A percentile compares a stretch with the other conserved stretches of the same genome.
Evolutionary conservation across 345 rosid genomes (phyloP).

Genomic region (Aurinia saxatilis): DNA sequence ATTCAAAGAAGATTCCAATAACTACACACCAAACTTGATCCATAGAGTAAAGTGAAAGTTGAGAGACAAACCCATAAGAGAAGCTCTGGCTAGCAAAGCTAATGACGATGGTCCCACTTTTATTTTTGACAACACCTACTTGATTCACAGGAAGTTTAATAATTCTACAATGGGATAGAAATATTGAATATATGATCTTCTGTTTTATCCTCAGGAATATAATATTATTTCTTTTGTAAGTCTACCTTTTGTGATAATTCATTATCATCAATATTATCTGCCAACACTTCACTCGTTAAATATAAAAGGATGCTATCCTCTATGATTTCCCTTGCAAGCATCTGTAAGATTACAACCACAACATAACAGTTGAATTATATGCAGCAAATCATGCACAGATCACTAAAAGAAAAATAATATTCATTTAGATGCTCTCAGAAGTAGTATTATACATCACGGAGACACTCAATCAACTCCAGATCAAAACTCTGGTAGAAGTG

Average conservation of each 20-base stretch:
- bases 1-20: conserved; percentile 10
- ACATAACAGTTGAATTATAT: neutral
- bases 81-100: conserved; percentile 74
- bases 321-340: conserved; percentile 85
- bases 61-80: conserved; percentile 64
- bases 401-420: no score
- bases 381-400: no score
- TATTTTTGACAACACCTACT: conserved; percentile 67
- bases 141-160: conserved; percentile 5
- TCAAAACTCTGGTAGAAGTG: neutral
- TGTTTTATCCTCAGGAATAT: neutral
- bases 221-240: neutral
- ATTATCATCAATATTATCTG: conserved; percentile 39
- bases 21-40: conserved; percentile 6
- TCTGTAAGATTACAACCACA: conserved; percentile 33
- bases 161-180: conserved; percentile 4
- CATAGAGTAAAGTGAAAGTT: conserved; percentile 6
- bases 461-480: conserved; percentile 1
- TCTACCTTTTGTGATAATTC: conserved; percentile 51
- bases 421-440: neutral
- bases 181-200: neutral
- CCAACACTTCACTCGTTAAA: conserved; percentile 56
- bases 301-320: conserved; percentile 74
- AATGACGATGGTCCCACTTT: conserved; percentile 72
- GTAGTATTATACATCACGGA: neutral